A percentile compares a stretch with the other conserved stretches of the same genome.
These are phyloP conservation scores for Brettanomyces bruxellensis DNA, from an alignment of 805 yeast species.

Conservation along the genomic window DNA sequence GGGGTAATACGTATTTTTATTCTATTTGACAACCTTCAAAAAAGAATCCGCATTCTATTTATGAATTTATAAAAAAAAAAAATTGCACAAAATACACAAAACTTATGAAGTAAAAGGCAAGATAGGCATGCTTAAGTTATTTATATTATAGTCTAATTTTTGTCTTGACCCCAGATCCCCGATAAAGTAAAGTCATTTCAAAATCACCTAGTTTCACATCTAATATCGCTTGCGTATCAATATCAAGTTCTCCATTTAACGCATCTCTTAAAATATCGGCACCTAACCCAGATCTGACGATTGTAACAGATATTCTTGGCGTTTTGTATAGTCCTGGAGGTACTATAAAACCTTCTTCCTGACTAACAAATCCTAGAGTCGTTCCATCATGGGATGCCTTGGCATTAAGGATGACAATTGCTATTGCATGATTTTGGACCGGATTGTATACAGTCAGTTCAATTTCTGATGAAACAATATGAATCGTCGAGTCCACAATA, in stretches of 20 bases:
- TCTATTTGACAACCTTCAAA: too few relatives aligned
- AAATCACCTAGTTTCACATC: conserved; percentile 31
- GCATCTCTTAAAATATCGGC: conserved; percentile 42
- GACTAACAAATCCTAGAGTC: conserved; percentile 35
- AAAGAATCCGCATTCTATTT: too few relatives aligned
- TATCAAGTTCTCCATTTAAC: conserved; percentile 38
- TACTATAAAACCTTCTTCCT: conserved; percentile 31
- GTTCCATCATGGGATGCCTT: conserved; percentile 39
- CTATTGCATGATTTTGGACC: conserved; percentile 34
- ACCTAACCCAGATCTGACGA: conserved; percentile 34
- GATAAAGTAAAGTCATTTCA: conserved; percentile 33
- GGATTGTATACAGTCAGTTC: conserved; percentile 51
- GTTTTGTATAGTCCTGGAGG: conserved; percentile 47
- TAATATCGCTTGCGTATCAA: conserved; percentile 38
- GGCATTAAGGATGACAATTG: conserved; percentile 34
- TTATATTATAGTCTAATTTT: conserved; percentile 23
- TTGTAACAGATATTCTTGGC: conserved; percentile 39
- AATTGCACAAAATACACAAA: too few relatives aligned
- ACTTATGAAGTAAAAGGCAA: too few relatives aligned
- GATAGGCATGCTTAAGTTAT: background rate
- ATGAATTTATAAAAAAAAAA: too few relatives aligned
- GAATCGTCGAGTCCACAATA: conserved; percentile 41
- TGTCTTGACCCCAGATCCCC: conserved; percentile 35
- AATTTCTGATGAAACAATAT: conserved; percentile 43
- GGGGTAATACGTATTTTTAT: too few relatives aligned